phyloP scores from a whole-genome alignment of 1,284 basidiomycete genomes.

The Blastosporella zonata region DNA sequence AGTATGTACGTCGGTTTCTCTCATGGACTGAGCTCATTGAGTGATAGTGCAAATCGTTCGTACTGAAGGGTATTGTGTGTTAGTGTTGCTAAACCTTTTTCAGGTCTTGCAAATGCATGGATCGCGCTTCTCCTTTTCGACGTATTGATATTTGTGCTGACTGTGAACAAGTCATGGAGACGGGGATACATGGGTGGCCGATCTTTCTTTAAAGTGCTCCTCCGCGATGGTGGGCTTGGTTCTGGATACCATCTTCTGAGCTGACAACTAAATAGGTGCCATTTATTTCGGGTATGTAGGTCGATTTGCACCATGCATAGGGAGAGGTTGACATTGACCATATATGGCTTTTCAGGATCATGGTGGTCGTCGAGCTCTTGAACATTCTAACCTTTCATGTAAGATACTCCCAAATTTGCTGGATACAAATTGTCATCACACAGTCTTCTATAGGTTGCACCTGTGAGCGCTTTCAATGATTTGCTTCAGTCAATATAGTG shows the following conservation, averaged over 20 bases:
- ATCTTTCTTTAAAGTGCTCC: slow-evolving; percentile 21
- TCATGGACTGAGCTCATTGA: background rate
- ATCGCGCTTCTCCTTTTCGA: slow-evolving; percentile 27
- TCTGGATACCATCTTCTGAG: background rate
- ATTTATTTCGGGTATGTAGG: slow-evolving; percentile 28
- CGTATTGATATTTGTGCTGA: slow-evolving; percentile 27
- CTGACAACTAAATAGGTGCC: slow-evolving; percentile 20
- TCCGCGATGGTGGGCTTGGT: slow-evolving; percentile 24
- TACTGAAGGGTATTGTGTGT: background rate
- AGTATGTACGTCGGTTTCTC: slow-evolving; percentile 15
- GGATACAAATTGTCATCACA: background rate
- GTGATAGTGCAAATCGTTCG: slow-evolving; percentile 17
- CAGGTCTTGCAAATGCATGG: slow-evolving; percentile 26
- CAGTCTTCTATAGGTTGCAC: slow-evolving; percentile 7
- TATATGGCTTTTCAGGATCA: slow-evolving; percentile 20
- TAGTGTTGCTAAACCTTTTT: background rate
- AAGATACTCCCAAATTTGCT: background rate
- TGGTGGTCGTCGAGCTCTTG: slow-evolving; percentile 20
- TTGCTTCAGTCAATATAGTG: background rate
- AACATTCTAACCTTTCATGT: slow-evolving; percentile 27
- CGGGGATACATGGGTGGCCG: slow-evolving; percentile 13
- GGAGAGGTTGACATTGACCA: background rate
- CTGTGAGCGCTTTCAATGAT: slow-evolving; percentile 7
- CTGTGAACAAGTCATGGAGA: slow-evolving; percentile 23
- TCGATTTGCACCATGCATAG: background rate